phyloP scores from a whole-genome alignment of 306 rosid species.

The Citrullus mucosospermus region DNA sequence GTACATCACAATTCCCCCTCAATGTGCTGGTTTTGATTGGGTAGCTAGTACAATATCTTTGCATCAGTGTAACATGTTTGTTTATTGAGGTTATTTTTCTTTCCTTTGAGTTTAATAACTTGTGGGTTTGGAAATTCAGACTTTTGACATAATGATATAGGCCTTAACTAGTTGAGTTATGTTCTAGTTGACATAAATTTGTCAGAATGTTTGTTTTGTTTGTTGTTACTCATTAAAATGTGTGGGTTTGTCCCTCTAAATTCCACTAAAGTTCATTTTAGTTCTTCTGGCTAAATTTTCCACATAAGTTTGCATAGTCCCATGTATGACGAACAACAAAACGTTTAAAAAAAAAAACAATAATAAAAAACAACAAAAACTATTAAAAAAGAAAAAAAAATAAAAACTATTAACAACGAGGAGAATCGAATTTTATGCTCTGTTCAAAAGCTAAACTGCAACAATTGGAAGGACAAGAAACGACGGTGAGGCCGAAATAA shows the following conservation, averaged over 20 bases:
- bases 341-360: too few species aligned
- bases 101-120: not conserved
- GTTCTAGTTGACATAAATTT: not conserved
- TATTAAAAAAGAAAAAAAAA: too few species aligned
- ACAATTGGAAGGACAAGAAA: not conserved
- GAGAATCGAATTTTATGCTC: not conserved
- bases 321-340: too few species aligned
- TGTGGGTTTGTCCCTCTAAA: not conserved
- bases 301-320: not conserved
- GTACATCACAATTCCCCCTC: conserved; percentile 24
- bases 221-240: not conserved
- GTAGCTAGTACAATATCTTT: not conserved
- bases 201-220: not conserved
- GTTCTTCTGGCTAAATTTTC: not conserved
- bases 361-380: too few species aligned
- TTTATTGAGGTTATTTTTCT: not conserved
- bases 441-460: not conserved
- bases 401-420: too few species aligned
- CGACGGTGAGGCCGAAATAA: not conserved
- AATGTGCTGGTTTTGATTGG: not conserved
- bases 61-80: not conserved
- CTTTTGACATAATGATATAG: not conserved
- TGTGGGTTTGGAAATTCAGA: not conserved
- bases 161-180: not conserved
- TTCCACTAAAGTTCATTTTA: not conserved